Evolutionary conservation across 495 filamentous ascomycete species (phyloP).

Genomic region (Penicillium coffeae): DNA sequence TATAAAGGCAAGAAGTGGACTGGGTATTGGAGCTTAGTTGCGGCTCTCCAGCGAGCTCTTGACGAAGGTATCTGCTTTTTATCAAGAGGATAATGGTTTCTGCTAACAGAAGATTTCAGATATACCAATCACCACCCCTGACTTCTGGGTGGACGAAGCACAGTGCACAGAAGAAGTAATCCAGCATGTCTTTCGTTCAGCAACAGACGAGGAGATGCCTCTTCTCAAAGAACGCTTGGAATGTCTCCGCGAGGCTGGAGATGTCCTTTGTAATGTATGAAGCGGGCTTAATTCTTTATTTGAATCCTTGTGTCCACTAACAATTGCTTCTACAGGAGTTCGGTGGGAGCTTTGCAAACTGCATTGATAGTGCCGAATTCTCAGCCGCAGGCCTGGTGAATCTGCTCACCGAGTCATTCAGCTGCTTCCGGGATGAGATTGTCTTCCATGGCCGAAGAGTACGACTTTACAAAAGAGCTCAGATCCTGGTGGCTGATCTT

Average conservation of each 20-base stretch:
- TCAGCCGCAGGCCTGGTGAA: constrained; percentile 86
- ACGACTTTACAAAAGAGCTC: constrained; percentile 85
- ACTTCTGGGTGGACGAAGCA: constrained; percentile 79
- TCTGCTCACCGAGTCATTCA: constrained; percentile 70
- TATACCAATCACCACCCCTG: constrained; percentile 83
- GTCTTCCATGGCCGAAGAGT: constrained; percentile 68
- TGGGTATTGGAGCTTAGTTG: constrained; percentile 93
- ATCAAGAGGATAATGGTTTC: constrained; percentile 84
- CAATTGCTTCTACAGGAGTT: constrained; percentile 57
- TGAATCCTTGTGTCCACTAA: not conserved
- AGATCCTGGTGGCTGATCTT: constrained; percentile 91
- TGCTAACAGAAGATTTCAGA: constrained; percentile 38
- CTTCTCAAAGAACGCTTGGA: constrained; percentile 71
- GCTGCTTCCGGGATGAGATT: constrained; percentile 81
- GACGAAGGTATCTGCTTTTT: constrained; percentile 77
- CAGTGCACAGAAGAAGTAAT: constrained; percentile 73
- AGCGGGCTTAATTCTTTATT: not conserved
- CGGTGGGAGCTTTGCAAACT: constrained; percentile 66
- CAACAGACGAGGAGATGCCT: constrained; percentile 82
- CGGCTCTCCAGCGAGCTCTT: constrained; percentile 76
- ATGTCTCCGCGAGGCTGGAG: constrained; percentile 81
- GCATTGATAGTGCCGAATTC: constrained; percentile 67
- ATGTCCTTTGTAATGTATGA: constrained; percentile 77
- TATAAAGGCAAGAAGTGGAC: constrained; percentile 82
- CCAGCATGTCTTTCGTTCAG: constrained; percentile 77